These are phyloP conservation scores for Lactarius psammicola DNA, from an alignment of 768 basidiomycete species.

Conservation along the genomic window DNA sequence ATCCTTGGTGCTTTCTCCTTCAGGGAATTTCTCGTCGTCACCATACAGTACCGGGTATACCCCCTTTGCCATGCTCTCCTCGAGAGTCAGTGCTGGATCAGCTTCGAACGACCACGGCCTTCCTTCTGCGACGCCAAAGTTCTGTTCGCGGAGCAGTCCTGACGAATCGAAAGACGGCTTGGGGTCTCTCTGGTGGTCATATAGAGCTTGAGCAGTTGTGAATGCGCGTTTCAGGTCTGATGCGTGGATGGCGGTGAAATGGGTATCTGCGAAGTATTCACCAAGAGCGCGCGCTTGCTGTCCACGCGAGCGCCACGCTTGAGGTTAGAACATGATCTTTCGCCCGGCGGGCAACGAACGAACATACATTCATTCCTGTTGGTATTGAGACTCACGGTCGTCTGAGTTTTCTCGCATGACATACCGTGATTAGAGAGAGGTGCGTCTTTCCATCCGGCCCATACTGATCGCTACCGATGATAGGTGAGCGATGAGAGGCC, in stretches of 20 bases:
- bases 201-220: slow-evolving; percentile 58
- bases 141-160: slow-evolving; percentile 60
- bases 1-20: slow-evolving; percentile 70
- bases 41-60: slow-evolving; percentile 50
- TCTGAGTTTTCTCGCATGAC: not conserved
- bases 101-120: slow-evolving; percentile 42
- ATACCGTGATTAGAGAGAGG: slow-evolving; percentile 72
- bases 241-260: slow-evolving; percentile 57
- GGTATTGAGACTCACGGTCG: not conserved
- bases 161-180: slow-evolving; percentile 50
- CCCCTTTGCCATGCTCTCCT: slow-evolving; percentile 51
- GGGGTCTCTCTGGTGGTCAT: slow-evolving; percentile 46
- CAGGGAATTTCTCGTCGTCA: slow-evolving; percentile 57
- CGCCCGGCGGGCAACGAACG: not conserved
- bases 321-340: not conserved
- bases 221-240: slow-evolving; percentile 66
- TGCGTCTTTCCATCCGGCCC: slow-evolving; percentile 78
- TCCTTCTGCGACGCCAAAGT: slow-evolving; percentile 72
- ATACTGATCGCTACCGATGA: slow-evolving; percentile 43
- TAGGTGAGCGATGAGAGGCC: not conserved
- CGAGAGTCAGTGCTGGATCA: slow-evolving; percentile 30
- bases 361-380: slow-evolving; percentile 38
- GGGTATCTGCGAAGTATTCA: slow-evolving; percentile 46
- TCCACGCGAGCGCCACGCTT: not conserved
- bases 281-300: slow-evolving; percentile 48